Evolutionary conservation across 306 rosid genomes (phyloP), one percentile per base, ranked within the genome.

Genomic region (Cucumis melo): DNA sequence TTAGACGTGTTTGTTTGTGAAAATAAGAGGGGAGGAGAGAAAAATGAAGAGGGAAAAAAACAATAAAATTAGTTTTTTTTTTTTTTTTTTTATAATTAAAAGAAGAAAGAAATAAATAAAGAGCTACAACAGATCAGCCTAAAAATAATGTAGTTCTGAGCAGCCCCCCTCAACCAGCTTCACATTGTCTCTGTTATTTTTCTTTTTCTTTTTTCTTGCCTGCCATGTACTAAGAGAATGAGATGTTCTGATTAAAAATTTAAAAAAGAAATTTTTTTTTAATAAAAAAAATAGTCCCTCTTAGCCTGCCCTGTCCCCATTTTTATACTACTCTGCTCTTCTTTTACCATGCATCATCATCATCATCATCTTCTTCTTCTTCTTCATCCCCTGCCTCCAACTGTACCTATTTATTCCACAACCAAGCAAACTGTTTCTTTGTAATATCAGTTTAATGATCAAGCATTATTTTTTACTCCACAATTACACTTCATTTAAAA

Each of bases 1-100:
- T 3, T 3, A 44, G 15, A 44, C 4, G 4, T 79, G 73, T 72
- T 74, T 42, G 50, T 84, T 34, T 44, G 24, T 57, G 54, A 84
- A 83, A 78, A 88, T 86, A 1, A 41, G 82, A 85, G 86, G 83
- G 5, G 3, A 6, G 3, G 10, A 38, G 48, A 14, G 16, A 20
- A 6, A 10, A 59, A 38, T 27, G 29, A 2, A 27, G 29, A 27
- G 29, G 29, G 77, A 77, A 29, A 63, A 77, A 41, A 80, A 68
- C 38, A 84, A 78, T 78, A 51, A 75, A 71, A 57, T 24, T 55
- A 60, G 79, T 62, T 38, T 75, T n/a, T n/a, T n/a, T n/a, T n/a
- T n/a, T n/a, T n/a, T 62, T n/a, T n/a, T n/a, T n/a, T 38, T 75
- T 19, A 64, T 77, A 42, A 50, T 57, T 65, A 27, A 41, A 46